Evolutionary conservation across 1,284 basidiomycete genomes (phyloP), one percentile per base, ranked within the genome.

Genomic region (Thecaphora thlaspeos): DNA sequence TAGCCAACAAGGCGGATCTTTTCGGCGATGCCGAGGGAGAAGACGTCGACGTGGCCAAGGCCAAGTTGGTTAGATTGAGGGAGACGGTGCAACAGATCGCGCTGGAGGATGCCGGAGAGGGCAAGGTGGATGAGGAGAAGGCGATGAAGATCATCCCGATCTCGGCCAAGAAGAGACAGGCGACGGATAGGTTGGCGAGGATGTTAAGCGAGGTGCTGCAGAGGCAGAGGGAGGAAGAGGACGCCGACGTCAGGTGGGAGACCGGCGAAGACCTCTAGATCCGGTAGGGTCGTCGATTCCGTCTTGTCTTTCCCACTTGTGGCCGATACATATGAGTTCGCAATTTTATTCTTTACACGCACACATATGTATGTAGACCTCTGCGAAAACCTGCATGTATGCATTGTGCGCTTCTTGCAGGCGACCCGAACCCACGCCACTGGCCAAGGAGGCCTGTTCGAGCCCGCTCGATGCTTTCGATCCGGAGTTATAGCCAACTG

Each of bases 1-100:
- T 97, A 21, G 89, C 91, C 18, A 98, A 97, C 82, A 97, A 98
- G 80, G 92, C 91, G 0, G 94, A 98, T 34, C 56, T 65, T 18
- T 55, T 51, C 42, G 26, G 9, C 8, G 18, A 26, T 15, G 14
- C 24, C 18, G 22, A 40, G 7, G 19, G 9, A 3, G 24, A 38
- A 3, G 51, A 61, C 36, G 43, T 65, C 30, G 37, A 48, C 17
- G 28, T 15, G 18, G 62, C 62, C 11, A 61, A 65, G 34, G 11
- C 2, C 22, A 65, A 61, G 49, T 22, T 65, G 30, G 55, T 55
- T 0, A 30, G 41, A 38, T 44, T 65, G n/a, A 38, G 45, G 2
- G 23, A n/a, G 4, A 43, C 57, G 28, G 48, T 34, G 4, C 4
- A 1, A 1, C 46, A 55, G 51, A 55, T 65, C 14, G 43, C 36